phyloP scores from a whole-genome alignment of 1,139 yeast species.

The Blastobotrys raffinosifermentans region DNA sequence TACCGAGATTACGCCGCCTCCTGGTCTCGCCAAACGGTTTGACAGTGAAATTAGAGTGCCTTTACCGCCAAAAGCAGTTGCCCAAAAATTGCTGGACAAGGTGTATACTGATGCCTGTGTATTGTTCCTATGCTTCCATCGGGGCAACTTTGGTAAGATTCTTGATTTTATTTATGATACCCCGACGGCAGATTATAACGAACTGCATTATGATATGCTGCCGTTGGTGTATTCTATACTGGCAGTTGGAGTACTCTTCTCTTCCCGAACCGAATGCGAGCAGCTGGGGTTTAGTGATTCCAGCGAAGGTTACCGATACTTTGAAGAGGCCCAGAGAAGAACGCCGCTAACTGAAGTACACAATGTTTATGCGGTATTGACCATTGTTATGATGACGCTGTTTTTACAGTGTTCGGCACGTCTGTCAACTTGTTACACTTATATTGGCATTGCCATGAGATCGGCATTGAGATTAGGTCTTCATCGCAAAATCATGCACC shows the following conservation, averaged over 20 bases:
- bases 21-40: neutral
- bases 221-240: slow-evolving; percentile 61
- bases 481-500: slow-evolving; percentile 52
- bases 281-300: slow-evolving; percentile 19
- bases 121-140: slow-evolving; percentile 63
- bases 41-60: slow-evolving; percentile 1
- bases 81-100: neutral
- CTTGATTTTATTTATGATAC: slow-evolving; percentile 46
- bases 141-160: slow-evolving; percentile 56
- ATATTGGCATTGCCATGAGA: slow-evolving; percentile 73
- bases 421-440: slow-evolving; percentile 70
- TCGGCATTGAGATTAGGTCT: slow-evolving; percentile 71
- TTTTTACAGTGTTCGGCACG: slow-evolving; percentile 77
- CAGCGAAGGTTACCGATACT: slow-evolving; percentile 68
- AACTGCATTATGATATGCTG: slow-evolving; percentile 58
- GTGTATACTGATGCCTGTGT: slow-evolving; percentile 1
- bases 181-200: slow-evolving; percentile 50
- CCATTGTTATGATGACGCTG: slow-evolving; percentile 58
- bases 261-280: neutral
- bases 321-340: slow-evolving; percentile 60
- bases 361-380: slow-evolving; percentile 50
- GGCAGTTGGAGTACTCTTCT: slow-evolving; percentile 48
- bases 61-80: neutral
- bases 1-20: neutral
- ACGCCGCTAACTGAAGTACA: slow-evolving; percentile 51